phyloP scores from a whole-genome alignment of 768 basidiomycete species.

The Mycena alexandri region DNA sequence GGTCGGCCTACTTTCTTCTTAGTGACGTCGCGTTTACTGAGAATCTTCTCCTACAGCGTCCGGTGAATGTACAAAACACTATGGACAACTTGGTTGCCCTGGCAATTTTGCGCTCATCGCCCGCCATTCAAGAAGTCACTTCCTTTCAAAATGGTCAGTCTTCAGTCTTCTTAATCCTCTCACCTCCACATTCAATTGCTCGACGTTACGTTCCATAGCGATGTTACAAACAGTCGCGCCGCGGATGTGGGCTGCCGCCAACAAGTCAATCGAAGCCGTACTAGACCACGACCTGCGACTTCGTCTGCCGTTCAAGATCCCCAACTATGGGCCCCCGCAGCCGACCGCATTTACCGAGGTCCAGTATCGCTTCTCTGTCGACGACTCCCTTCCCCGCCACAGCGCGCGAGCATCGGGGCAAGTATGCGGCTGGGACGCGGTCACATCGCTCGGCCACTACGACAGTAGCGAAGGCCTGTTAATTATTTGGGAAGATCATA shows the following conservation, averaged over 20 bases:
- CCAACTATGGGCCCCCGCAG: not conserved
- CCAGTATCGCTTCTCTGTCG: not conserved
- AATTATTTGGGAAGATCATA: not conserved
- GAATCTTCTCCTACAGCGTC: no score
- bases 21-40: not conserved
- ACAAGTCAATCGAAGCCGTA: not conserved
- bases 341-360: not conserved
- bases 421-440: not conserved
- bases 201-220: no score
- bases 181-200: not conserved
- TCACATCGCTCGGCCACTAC: not conserved
- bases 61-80: not conserved
- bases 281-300: not conserved
- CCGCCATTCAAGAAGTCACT: not conserved
- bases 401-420: not conserved
- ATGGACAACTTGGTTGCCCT: not conserved
- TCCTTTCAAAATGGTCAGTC: not conserved
- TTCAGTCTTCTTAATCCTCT: no score
- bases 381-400: not conserved
- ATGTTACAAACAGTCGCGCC: not conserved
- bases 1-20: not conserved
- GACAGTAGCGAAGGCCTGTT: not conserved
- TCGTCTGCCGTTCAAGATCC: not conserved
- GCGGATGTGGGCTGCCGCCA: not conserved
- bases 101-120: not conserved